phyloP scores from a whole-genome alignment of 768 basidiomycete species.

The Trametes villosa region DNA sequence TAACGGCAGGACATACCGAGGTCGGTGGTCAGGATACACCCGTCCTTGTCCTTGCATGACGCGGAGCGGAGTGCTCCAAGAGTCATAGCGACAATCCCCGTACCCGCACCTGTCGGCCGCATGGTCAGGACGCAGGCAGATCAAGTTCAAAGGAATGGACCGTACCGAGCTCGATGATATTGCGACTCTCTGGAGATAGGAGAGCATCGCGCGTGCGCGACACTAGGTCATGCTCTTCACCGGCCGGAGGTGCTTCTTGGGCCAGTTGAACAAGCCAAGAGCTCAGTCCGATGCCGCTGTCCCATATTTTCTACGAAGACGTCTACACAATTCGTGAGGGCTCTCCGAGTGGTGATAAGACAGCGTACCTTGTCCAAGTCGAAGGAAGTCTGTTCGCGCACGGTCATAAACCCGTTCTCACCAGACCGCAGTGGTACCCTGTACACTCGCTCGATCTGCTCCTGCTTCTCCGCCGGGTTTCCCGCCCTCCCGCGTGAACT shows the following conservation, averaged over 20 bases:
- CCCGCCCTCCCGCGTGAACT: slow-evolving; percentile 33
- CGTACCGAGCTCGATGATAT: slow-evolving; percentile 74
- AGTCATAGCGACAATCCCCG: slow-evolving; percentile 77
- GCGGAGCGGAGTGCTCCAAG: slow-evolving; percentile 60
- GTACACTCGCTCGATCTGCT: slow-evolving; percentile 65
- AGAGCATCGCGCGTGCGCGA: slow-evolving; percentile 37
- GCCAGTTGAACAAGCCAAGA: slow-evolving; percentile 66
- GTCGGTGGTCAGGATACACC: slow-evolving; percentile 64
- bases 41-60: slow-evolving; percentile 19
- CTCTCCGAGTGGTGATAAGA: neutral
- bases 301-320: slow-evolving; percentile 87
- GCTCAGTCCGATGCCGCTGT: slow-evolving; percentile 86
- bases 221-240: neutral
- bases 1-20: slow-evolving; percentile 56
- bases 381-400: slow-evolving; percentile 85
- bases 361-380: slow-evolving; percentile 85
- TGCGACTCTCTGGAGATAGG: slow-evolving; percentile 44
- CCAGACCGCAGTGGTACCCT: slow-evolving; percentile 17
- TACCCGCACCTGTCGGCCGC: slow-evolving; percentile 70
- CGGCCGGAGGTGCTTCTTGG: slow-evolving; percentile 25
- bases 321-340: slow-evolving; percentile 23
- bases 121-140: neutral
- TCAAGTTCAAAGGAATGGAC: neutral
- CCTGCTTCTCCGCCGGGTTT: slow-evolving; percentile 56
- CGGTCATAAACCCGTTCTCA: slow-evolving; percentile 42